Evolutionary conservation across 2,329 filamentous ascomycete species (phyloP).

Genomic region (Pseudocercospora pini-densiflorae): DNA sequence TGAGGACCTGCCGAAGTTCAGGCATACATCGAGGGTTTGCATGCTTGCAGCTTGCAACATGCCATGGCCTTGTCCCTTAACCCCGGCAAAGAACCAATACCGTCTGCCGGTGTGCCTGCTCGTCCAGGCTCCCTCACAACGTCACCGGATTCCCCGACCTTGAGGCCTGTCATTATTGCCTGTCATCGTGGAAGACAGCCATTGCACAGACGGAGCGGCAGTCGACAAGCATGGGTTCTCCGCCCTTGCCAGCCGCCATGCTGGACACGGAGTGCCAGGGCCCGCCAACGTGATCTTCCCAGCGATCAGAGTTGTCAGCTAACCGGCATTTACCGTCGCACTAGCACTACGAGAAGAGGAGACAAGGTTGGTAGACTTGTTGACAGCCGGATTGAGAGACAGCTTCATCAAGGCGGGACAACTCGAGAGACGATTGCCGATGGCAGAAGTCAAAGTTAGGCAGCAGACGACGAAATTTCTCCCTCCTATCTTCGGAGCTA

Average conservation of each 20-base stretch:
- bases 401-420: not conserved
- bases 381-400: not conserved
- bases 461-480: slow-evolving; percentile 5
- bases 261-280: slow-evolving; percentile 7
- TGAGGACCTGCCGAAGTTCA: slow-evolving; percentile 16
- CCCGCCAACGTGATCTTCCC: slow-evolving; percentile 2
- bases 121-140: slow-evolving; percentile 9
- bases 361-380: not conserved
- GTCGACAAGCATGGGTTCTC: slow-evolving; percentile 24
- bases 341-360: not conserved
- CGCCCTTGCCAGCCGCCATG: slow-evolving; percentile 14
- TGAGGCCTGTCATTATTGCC: slow-evolving; percentile 15
- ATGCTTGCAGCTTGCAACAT: not conserved
- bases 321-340: slow-evolving; percentile 5
- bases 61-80: not conserved
- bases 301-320: slow-evolving; percentile 5
- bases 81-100: not conserved
- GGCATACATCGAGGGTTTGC: slow-evolving; percentile 12
- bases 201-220: slow-evolving; percentile 22
- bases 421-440: slow-evolving; percentile 6
- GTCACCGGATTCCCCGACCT: slow-evolving; percentile 15
- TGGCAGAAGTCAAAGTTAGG: slow-evolving; percentile 6
- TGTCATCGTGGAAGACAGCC: slow-evolving; percentile 10
- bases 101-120: not conserved
- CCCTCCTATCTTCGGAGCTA: not conserved